A percentile compares a stretch with the other conserved stretches of the same genome.
Conservation (phyloP, 2,329 filamentous ascomycete genomes). For the Botryotinia globosa region DNA sequence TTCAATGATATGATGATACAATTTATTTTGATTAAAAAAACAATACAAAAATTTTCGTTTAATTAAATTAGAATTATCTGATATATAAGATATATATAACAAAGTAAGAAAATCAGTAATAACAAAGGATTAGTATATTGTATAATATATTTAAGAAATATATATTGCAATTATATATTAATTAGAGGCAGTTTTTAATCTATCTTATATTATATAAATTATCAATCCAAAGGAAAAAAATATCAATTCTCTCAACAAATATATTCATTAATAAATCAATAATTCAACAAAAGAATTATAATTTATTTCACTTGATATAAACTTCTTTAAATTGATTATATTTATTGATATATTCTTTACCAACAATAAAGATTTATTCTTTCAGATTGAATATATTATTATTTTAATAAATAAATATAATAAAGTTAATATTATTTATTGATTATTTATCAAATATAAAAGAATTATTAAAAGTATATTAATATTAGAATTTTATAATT, state of each 20-base stretch:
- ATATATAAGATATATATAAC: neutral
- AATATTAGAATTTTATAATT: too few relatives aligned
- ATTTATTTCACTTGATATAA: neutral
- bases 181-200: neutral
- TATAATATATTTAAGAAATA: neutral
- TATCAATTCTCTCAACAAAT: neutral
- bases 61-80: neutral
- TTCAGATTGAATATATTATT: neutral
- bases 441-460: too few relatives aligned
- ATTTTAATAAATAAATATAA: neutral
- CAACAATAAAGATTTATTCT: too few relatives aligned
- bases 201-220: neutral
- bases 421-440: too few relatives aligned
- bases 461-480: too few relatives aligned
- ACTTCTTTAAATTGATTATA: too few relatives aligned
- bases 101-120: neutral
- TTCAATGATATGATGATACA: neutral
- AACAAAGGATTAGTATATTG: neutral
- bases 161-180: neutral
- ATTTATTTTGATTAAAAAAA: neutral
- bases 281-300: neutral
- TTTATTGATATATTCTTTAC: neutral
- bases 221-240: neutral
- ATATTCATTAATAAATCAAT: neutral
- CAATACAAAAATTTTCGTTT: neutral